Percentiles rank a stretch among this genome's conserved stretches.
Evolutionary conservation across 306 rosid species (phyloP).

Genomic region (Acacia acuminata): DNA sequence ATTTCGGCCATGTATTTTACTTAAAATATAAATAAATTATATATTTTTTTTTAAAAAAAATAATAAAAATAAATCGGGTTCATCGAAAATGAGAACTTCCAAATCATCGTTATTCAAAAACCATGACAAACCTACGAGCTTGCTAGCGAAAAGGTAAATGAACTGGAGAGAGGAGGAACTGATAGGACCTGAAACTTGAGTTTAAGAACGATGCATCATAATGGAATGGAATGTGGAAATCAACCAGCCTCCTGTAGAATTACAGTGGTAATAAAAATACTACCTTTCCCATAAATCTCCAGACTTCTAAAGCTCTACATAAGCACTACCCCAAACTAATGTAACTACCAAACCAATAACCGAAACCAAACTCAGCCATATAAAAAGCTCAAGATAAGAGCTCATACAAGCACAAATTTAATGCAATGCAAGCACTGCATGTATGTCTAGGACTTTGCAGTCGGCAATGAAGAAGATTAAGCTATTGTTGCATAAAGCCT

Average conservation of each 20-base stretch:
- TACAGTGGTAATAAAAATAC: constrained; percentile 22
- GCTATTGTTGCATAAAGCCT: constrained; percentile 28
- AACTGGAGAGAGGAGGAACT: background rate
- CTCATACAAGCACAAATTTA: constrained; percentile 34
- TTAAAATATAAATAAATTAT: too few species aligned
- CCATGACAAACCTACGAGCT: background rate
- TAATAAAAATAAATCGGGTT: too few species aligned
- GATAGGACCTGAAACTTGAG: background rate
- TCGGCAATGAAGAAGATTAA: constrained; percentile 27
- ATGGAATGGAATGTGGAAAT: constrained; percentile 20
- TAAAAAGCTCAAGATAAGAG: constrained; percentile 18
- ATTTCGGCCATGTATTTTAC: background rate
- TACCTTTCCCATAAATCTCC: constrained; percentile 15
- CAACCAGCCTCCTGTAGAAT: constrained; percentile 20
- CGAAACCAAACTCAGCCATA: constrained; percentile 23
- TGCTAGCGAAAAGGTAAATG: background rate
- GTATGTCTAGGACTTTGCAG: background rate
- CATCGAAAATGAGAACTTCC: too few species aligned
- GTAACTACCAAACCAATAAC: constrained; percentile 27
- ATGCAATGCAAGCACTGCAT: constrained; percentile 27
- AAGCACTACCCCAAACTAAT: constrained; percentile 27
- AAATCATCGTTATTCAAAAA: background rate
- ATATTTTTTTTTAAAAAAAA: too few species aligned
- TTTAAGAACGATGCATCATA: constrained; percentile 2
- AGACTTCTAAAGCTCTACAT: constrained; percentile 25